Evolutionary conservation across 176 grass and related monocot genomes (phyloP).

Genomic region (Calamus simplicifolius): DNA sequence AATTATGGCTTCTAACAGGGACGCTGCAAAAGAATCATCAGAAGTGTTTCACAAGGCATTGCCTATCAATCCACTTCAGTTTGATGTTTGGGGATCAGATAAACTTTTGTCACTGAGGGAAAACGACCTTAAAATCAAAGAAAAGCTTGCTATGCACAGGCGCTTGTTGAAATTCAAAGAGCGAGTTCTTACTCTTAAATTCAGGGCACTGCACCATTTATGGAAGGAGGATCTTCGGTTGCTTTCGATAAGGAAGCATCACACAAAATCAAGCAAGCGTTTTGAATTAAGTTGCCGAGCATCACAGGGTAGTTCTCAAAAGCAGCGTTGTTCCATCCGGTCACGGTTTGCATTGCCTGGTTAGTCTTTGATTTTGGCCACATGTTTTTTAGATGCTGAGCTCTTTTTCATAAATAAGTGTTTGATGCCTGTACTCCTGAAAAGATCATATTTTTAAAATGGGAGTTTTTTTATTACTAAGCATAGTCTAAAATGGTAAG

Average conservation of each 20-base stretch:
- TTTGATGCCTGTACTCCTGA: too few relatives aligned
- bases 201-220: constrained; percentile 52
- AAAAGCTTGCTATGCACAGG: constrained; percentile 40
- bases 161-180: constrained; percentile 54
- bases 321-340: constrained; percentile 49
- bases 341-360: constrained; percentile 53
- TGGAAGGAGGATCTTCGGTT: constrained; percentile 88
- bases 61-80: constrained; percentile 18
- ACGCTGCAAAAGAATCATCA: constrained; percentile 25
- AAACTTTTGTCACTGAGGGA: constrained; percentile 28
- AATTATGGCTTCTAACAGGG: constrained; percentile 35
- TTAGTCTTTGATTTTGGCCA: constrained; percentile 23
- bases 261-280: constrained; percentile 65
- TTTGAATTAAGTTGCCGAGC: constrained; percentile 36
- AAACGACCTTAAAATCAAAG: constrained; percentile 43
- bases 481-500: too few relatives aligned
- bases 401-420: neutral
- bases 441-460: too few relatives aligned
- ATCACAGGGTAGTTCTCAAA: constrained; percentile 45
- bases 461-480: too few relatives aligned
- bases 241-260: constrained; percentile 53
- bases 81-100: constrained; percentile 32
- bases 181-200: constrained; percentile 70
- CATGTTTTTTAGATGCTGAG: neutral
- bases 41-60: constrained; percentile 30